phyloP scores from a whole-genome alignment of 805 yeast genomes.

The Yamadazyma sp. region DNA sequence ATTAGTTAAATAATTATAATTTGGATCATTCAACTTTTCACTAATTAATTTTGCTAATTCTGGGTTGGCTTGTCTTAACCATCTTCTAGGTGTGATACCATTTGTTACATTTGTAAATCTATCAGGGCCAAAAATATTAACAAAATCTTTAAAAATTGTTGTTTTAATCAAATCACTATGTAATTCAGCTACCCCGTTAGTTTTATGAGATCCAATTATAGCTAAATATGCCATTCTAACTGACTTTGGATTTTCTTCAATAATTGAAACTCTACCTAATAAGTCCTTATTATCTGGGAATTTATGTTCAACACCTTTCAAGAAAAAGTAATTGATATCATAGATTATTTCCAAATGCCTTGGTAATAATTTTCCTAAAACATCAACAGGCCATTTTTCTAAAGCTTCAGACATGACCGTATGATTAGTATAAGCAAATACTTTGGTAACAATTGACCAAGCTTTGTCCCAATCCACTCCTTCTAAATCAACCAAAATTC shows the following conservation, averaged over 20 bases:
- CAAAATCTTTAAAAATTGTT: slow-evolving; percentile 88
- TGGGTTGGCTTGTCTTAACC: slow-evolving; percentile 94
- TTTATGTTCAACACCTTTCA: slow-evolving; percentile 67
- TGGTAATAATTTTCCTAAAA: slow-evolving; percentile 76
- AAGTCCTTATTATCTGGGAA: slow-evolving; percentile 76
- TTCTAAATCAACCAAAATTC: slow-evolving; percentile 82
- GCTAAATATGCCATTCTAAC: slow-evolving; percentile 93
- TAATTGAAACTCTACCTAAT: slow-evolving; percentile 69
- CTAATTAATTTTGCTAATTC: slow-evolving; percentile 70
- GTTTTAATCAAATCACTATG: slow-evolving; percentile 89
- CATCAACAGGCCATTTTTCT: slow-evolving; percentile 91
- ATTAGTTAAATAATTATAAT: slow-evolving; percentile 63
- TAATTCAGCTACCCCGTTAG: slow-evolving; percentile 93
- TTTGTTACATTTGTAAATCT: slow-evolving; percentile 90
- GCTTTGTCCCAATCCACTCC: slow-evolving; percentile 79
- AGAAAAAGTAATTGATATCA: slow-evolving; percentile 76
- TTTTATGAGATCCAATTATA: slow-evolving; percentile 87
- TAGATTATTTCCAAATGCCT: slow-evolving; percentile 89
- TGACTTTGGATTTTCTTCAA: slow-evolving; percentile 75
- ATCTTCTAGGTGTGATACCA: slow-evolving; percentile 95
- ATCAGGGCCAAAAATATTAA: slow-evolving; percentile 72
- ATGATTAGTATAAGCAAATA: slow-evolving; percentile 92
- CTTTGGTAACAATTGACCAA: slow-evolving; percentile 75
- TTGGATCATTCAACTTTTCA: slow-evolving; percentile 61
- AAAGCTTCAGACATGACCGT: slow-evolving; percentile 94